Percentiles rank a stretch among this genome's conserved stretches.
phyloP scores from a whole-genome alignment of 768 basidiomycete species.

The Coprinellus aureogranulatus region DNA sequence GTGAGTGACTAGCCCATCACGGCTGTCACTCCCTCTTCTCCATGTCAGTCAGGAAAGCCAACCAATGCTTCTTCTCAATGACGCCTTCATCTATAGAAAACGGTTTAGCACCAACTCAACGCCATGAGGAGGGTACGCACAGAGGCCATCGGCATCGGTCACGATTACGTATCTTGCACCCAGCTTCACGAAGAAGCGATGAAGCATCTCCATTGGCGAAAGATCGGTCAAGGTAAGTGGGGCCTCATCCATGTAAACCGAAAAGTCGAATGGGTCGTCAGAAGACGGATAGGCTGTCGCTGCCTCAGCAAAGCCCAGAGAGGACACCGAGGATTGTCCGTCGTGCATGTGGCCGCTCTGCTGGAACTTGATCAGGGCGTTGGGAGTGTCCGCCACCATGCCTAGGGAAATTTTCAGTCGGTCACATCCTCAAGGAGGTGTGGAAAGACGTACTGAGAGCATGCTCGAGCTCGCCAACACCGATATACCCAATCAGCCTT shows the following conservation, averaged over 20 bases:
- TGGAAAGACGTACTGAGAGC: slow-evolving; percentile 64
- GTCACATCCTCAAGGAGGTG: slow-evolving; percentile 3
- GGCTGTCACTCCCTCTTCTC: slow-evolving; percentile 53
- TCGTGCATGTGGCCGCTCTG: slow-evolving; percentile 40
- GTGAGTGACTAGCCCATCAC: too few species aligned
- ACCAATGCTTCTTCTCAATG: slow-evolving; percentile 93
- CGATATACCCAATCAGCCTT: slow-evolving; percentile 87
- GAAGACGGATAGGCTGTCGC: slow-evolving; percentile 1
- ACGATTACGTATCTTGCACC: slow-evolving; percentile 90
- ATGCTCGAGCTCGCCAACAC: slow-evolving; percentile 90
- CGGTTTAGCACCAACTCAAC: background rate
- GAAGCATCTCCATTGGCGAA: slow-evolving; percentile 87
- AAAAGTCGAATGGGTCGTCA: slow-evolving; percentile 75
- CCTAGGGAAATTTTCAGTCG: slow-evolving; percentile 38
- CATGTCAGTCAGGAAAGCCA: slow-evolving; percentile 77
- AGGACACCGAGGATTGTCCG: slow-evolving; percentile 57
- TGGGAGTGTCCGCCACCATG: slow-evolving; percentile 71
- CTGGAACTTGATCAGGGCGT: slow-evolving; percentile 67
- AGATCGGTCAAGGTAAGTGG: slow-evolving; percentile 82
- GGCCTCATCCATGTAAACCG: slow-evolving; percentile 91
- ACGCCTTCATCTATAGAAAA: slow-evolving; percentile 71
- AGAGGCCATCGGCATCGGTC: slow-evolving; percentile 77
- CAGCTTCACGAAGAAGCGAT: slow-evolving; percentile 91
- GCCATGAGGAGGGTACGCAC: slow-evolving; percentile 40
- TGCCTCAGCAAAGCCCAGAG: slow-evolving; percentile 35